Base-by-base conservation (phyloP, 768 basidiomycete species). In the Flagelloscypha sp. region DNA sequence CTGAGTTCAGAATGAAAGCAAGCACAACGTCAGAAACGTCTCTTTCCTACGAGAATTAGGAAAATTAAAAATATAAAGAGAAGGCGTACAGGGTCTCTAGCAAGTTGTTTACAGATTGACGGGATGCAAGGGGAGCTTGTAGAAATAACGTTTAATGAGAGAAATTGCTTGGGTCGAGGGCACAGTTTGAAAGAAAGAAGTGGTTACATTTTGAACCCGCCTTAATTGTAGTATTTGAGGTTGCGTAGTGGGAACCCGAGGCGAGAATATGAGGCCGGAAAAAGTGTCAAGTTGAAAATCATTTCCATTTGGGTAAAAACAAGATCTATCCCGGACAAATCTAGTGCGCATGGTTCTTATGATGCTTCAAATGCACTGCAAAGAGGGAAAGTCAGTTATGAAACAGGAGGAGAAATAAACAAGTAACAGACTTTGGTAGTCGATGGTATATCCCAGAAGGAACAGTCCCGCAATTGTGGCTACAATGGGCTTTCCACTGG, bases 321-420 rank as follows among this genome's bases (percentile, higher is more conserved):
- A 35, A 31, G 13, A 33, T 41, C 20, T 36, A 23, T 19, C 28
- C 28, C 33, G 11, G 34, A 28, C 17, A 29, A 38, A 35, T 37
- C 59, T 65, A 89, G 62, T 89, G 87, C n/a, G 79, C 62, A 57
- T 84, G 79, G 66, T 89, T 86, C 74, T 89, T 88, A 75, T 87
- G 84, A 63, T 87, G 83, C 59, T 88, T 88, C 68, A 87, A 59
- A 55, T 88, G 85, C 81, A 87, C 85, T 87, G 44, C 5, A 52
- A 45, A 29, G 24, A 18, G 10, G 31, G 6, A 28, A 8, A 24
- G 27, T 39, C 13, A 41, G 17, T 6, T 5, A 20, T 6, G 28
- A 37, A 11, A 29, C 15, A 15, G 30, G 17, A 20, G 12, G 18
- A 33, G 24, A 23, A 43, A 13, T 25, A 16, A 10, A 36, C 24